A percentile compares a stretch with the other conserved stretches of the same genome.
Conservation (phyloP, 257 asterid species). For the Craterostigma plantagineum region DNA sequence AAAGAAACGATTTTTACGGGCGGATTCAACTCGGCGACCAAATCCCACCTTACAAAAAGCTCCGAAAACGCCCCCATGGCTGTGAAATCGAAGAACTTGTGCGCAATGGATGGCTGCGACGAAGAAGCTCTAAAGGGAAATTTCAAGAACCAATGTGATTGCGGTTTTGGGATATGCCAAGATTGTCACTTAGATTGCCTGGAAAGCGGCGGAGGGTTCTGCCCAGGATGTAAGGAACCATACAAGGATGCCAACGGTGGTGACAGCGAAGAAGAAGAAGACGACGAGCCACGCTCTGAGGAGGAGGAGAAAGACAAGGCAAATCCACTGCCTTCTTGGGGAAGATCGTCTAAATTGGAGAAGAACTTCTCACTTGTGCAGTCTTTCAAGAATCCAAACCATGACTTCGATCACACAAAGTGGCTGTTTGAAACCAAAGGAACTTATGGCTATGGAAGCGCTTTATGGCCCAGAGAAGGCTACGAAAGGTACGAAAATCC, state of each 20-base stretch:
- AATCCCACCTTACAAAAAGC: constrained; percentile 55
- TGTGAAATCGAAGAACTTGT: constrained; percentile 32
- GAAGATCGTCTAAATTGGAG: constrained; percentile 34
- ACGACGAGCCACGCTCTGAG: constrained; percentile 16
- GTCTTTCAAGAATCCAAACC: constrained; percentile 72
- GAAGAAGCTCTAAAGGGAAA: constrained; percentile 29
- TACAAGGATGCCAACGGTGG: constrained; percentile 29
- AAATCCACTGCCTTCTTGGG: constrained; percentile 43
- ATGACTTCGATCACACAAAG: constrained; percentile 63
- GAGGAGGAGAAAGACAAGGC: constrained; percentile 60
- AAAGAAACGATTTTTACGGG: constrained; percentile 77
- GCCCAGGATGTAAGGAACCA: constrained; percentile 83
- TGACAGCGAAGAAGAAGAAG: constrained; percentile 31
- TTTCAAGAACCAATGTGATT: constrained; percentile 40
- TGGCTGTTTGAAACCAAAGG: constrained; percentile 96
- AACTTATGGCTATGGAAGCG: constrained; percentile 90
- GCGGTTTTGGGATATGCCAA: constrained; percentile 59
- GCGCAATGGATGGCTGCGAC: constrained; percentile 75
- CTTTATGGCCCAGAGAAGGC: constrained; percentile 79
- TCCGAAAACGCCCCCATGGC: constrained; percentile 16
- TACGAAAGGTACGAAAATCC: constrained; percentile 38
- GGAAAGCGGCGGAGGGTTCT: constrained; percentile 30
- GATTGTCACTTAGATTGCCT: constrained; percentile 61
- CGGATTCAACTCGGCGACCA: constrained; percentile 61
- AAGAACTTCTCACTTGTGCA: constrained; percentile 78